Evolutionary conservation across 441 rosid genomes (phyloP).

Genomic region (Erodium trifolium): DNA sequence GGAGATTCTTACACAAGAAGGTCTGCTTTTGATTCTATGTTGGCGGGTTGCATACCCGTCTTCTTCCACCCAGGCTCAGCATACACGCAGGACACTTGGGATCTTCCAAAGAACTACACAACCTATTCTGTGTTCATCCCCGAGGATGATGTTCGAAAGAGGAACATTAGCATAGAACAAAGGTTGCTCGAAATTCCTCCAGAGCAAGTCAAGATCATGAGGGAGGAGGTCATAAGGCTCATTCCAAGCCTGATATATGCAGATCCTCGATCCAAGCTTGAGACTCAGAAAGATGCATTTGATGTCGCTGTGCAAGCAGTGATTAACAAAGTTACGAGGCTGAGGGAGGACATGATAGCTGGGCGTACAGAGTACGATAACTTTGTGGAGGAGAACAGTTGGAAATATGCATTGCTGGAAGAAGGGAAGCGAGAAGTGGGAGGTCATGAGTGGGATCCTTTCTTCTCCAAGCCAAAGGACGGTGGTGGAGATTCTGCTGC

Average conservation of each 20-base stretch:
- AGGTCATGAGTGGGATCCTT: slow-evolving; percentile 91
- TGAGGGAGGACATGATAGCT: slow-evolving; percentile 63
- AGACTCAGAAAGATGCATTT: slow-evolving; percentile 64
- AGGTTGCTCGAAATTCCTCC: slow-evolving; percentile 56
- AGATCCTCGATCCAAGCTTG: slow-evolving; percentile 69
- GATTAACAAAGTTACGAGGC: slow-evolving; percentile 69
- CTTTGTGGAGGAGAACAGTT: slow-evolving; percentile 88
- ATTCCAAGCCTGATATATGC: slow-evolving; percentile 70
- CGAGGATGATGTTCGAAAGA: slow-evolving; percentile 65
- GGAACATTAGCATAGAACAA: slow-evolving; percentile 71
- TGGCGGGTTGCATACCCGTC: slow-evolving; percentile 22
- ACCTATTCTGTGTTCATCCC: slow-evolving; percentile 84
- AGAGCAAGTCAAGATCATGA: slow-evolving; percentile 64
- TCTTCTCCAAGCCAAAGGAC: slow-evolving; percentile 90
- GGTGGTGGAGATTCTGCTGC: slow-evolving; percentile 48
- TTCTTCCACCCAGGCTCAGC: slow-evolving; percentile 96
- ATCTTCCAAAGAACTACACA: slow-evolving; percentile 72
- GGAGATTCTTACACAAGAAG: slow-evolving; percentile 88
- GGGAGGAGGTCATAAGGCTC: slow-evolving; percentile 68
- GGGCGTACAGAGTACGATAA: slow-evolving; percentile 77
- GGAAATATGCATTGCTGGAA: slow-evolving; percentile 85
- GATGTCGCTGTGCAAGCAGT: slow-evolving; percentile 77
- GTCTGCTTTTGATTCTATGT: slow-evolving; percentile 80
- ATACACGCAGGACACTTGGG: slow-evolving; percentile 87
- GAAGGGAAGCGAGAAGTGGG: slow-evolving; percentile 82